A percentile compares a stretch with the other conserved stretches of the same genome.
These are phyloP conservation scores for Forsythia viridissima DNA, from an alignment of 257 asterid genomes.

Conservation along the genomic window DNA sequence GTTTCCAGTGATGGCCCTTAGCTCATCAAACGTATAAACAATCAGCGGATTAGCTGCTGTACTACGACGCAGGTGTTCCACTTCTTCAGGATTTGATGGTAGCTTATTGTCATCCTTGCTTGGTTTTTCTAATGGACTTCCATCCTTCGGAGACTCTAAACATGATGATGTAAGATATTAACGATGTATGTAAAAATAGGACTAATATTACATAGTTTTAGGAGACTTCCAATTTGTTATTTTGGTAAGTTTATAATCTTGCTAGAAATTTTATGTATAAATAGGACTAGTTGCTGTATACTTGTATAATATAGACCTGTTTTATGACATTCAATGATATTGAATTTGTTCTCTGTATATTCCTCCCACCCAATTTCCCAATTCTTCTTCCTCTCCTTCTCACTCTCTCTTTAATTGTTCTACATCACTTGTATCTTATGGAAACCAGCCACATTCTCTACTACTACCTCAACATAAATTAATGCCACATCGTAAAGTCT, in stretches of 20 bases:
- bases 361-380: not conserved
- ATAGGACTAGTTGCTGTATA: too few relatives aligned
- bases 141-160: constrained; percentile 54
- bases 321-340: not conserved
- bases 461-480: not conserved
- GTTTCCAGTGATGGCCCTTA: constrained; percentile 63
- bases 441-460: not conserved
- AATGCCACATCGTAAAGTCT: not conserved
- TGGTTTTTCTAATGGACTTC: constrained; percentile 36
- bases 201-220: too few relatives aligned
- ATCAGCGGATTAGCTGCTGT: constrained; percentile 60
- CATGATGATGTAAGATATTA: not conserved
- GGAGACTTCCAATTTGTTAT: not conserved
- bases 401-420: too few relatives aligned
- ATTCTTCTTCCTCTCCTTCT: too few relatives aligned
- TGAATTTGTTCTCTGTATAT: not conserved
- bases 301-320: too few relatives aligned
- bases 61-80: constrained; percentile 74
- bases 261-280: not conserved
- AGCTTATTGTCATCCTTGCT: constrained; percentile 48
- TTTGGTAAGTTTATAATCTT: not conserved
- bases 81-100: constrained; percentile 94
- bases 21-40: constrained; percentile 69
- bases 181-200: too few relatives aligned
- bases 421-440: too few relatives aligned